Base-by-base conservation (phyloP, 306 rosid species). In the Vigna hirtella region DNA sequence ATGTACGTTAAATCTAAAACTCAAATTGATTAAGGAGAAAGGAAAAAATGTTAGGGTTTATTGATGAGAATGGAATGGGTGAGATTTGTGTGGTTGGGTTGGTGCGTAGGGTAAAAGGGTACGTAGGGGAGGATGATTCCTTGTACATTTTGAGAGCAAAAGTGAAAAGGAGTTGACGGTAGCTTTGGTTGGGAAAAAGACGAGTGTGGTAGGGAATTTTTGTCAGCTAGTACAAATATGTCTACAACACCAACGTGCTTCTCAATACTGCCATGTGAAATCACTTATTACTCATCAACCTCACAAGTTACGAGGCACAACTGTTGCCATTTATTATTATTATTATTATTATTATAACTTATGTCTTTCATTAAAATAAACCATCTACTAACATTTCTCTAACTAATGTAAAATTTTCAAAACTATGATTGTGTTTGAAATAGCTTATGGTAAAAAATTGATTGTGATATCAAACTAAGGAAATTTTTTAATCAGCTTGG, bases 151-250 rank as follows among this genome's bases (percentile, higher is more conserved):
- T 24, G 2, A 24, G 26, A 43, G 34, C 14, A 51, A 52, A 68
- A 68, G 3, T 30, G 71, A 63, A 28, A 81, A 64, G 58, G 38
- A 70, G 68, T 20, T 56, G 57, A 83, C 20, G 47, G 72, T 36
- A 8, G 74, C 22, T 73, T 82, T 73, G 45, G 64, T 66, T 13
- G 4, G 66, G 72, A 73, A 72, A 81, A 76, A 70, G 84, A 71
- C 72, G 72, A 34, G 76, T 9, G 68, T 79, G 80, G 70, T 47
- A 32, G 72, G 74, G 88, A 83, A 86, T 76, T 43, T 72, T 85
- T 87, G 89, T 84, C 86, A 63, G 49, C 50, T 64, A 52, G 82
- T 58, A 57, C 53, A 32, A 69, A 20, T 18, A 7, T 34, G 77
- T 57, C 71, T 69, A 18, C 42, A 32, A 58, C 70, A 47, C 20